Conservation (phyloP, 495 filamentous ascomycete genomes). For the Peziza echinospora region DNA sequence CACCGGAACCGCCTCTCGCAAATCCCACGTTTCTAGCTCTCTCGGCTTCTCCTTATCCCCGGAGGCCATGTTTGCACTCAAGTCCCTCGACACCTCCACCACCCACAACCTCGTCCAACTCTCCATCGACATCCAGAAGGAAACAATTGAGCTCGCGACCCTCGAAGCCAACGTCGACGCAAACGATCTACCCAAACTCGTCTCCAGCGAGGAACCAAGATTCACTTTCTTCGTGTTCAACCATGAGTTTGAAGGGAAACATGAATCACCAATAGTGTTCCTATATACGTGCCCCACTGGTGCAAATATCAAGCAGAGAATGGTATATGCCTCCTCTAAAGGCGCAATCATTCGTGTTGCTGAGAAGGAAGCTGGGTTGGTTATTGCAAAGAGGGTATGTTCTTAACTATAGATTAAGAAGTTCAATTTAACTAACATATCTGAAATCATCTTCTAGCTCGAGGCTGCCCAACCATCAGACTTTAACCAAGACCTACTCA, state of each 20-base stretch:
- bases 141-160: conserved; percentile 54
- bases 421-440: conserved; percentile 9
- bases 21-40: conserved; percentile 34
- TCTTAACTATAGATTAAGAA: conserved; percentile 3
- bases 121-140: conserved; percentile 54
- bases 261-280: conserved; percentile 54
- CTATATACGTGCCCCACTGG: conserved; percentile 77
- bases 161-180: conserved; percentile 27
- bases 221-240: conserved; percentile 62
- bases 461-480: conserved; percentile 55
- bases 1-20: conserved; percentile 41
- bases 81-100: conserved; percentile 1
- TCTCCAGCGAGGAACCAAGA: conserved; percentile 62
- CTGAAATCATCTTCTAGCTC: conserved; percentile 28
- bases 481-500: conserved; percentile 45
- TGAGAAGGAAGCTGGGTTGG: conserved; percentile 44
- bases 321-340: conserved; percentile 77
- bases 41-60: conserved; percentile 47
- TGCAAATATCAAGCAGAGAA: conserved; percentile 72
- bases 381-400: conserved; percentile 50
- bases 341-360: conserved; percentile 42
- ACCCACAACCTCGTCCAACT: conserved; percentile 13
- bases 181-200: conserved; percentile 24
- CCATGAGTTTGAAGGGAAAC: conserved; percentile 25
- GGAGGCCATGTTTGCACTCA: conserved; percentile 43